phyloP scores from a whole-genome alignment of 805 yeast genomes.

The Metschnikowia aberdeeniae region DNA sequence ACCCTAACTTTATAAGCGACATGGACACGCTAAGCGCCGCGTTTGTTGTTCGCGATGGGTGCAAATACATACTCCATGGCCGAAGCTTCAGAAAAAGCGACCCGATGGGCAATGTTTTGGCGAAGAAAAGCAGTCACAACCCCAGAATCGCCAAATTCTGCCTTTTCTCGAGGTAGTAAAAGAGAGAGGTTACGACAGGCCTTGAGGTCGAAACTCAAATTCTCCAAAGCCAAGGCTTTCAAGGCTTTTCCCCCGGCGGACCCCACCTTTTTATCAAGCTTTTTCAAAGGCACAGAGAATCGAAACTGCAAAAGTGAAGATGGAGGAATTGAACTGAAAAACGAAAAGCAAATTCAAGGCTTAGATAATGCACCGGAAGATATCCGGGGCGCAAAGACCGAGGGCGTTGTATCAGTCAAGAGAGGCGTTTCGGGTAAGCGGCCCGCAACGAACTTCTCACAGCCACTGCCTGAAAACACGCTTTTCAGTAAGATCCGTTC shows the following conservation, averaged over 20 bases:
- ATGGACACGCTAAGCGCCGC: neutral
- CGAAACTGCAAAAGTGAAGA: too few species aligned
- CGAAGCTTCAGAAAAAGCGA: neutral
- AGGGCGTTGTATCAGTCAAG: neutral
- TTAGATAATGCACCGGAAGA: too few species aligned
- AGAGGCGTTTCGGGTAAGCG: too few species aligned
- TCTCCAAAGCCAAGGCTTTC: neutral
- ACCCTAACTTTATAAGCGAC: neutral
- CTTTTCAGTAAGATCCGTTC: conserved; percentile 10
- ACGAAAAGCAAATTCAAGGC: too few species aligned
- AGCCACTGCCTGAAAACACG: conserved; percentile 1
- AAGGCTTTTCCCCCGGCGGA: too few species aligned
- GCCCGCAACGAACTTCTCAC: too few species aligned
- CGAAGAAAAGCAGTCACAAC: neutral
- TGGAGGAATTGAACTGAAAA: too few species aligned
- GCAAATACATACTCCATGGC: conserved; percentile 1
- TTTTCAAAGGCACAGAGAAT: too few species aligned
- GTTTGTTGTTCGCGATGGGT: conserved; percentile 1
- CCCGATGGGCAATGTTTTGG: conserved; percentile 1
- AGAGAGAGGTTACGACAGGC: conserved; percentile 1
- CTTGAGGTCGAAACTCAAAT: conserved; percentile 1
- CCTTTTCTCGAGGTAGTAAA: neutral
- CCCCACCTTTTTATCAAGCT: too few species aligned
- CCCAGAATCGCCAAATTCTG: neutral
- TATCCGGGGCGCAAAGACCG: neutral